A percentile compares a stretch with the other conserved stretches of the same genome.
These are phyloP conservation scores for Glebionis coronaria DNA, from an alignment of 129 eudicot species.

Conservation along the genomic window DNA sequence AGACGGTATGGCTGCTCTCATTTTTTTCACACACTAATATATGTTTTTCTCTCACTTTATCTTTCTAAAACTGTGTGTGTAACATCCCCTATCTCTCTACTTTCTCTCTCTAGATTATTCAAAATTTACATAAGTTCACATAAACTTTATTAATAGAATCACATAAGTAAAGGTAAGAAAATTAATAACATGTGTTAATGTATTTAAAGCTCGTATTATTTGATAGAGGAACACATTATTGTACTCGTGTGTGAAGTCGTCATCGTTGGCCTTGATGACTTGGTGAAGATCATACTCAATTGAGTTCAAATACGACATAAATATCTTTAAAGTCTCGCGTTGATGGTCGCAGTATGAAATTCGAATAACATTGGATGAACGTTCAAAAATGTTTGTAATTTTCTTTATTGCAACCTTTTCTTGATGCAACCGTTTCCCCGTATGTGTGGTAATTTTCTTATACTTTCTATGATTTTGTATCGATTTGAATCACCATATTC, in stretches of 20 bases:
- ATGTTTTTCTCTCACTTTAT: too few relatives aligned
- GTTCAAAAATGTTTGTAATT: slow-evolving; percentile 79
- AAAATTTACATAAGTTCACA: too few relatives aligned
- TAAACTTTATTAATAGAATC: not conserved
- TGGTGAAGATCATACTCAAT: slow-evolving; percentile 95
- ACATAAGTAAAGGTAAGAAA: not conserved
- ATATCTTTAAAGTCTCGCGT: slow-evolving; percentile 85
- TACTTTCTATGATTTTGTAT: slow-evolving; percentile 66
- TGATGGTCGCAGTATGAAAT: slow-evolving; percentile 88
- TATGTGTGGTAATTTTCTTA: slow-evolving; percentile 79
- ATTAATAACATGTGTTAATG: slow-evolving; percentile 68
- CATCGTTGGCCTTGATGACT: slow-evolving; percentile 92
- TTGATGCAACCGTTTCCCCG: too few relatives aligned
- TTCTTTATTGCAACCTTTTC: slow-evolving; percentile 96
- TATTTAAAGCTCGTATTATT: slow-evolving; percentile 83
- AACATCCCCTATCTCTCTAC: too few relatives aligned
- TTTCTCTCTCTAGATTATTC: too few relatives aligned
- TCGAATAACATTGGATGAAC: slow-evolving; percentile 82
- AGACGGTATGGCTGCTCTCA: too few relatives aligned
- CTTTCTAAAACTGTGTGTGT: too few relatives aligned
- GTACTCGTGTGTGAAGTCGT: slow-evolving; percentile 82
- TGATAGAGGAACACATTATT: slow-evolving; percentile 84
- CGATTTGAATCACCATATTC: slow-evolving; percentile 84
- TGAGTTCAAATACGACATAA: slow-evolving; percentile 88
- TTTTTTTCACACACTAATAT: too few relatives aligned